A percentile compares a stretch with the other conserved stretches of the same genome.
Evolutionary conservation across 169 alveolate genomes (phyloP).

Genomic region (Plasmodium gonderi): DNA sequence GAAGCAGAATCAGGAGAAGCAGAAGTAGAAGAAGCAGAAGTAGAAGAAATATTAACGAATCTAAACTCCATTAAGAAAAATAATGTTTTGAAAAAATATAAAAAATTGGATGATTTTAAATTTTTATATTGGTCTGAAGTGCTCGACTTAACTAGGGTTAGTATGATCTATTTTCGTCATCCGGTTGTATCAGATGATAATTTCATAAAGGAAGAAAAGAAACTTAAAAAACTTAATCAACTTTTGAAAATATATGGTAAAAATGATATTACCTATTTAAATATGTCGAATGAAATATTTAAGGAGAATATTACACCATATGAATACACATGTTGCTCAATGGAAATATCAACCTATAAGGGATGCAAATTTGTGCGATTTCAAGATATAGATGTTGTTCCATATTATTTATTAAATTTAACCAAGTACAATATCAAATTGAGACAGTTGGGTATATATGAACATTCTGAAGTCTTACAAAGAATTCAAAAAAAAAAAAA

Average conservation of each 20-base stretch:
- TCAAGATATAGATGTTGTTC: constrained; percentile 75
- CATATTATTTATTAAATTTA: constrained; percentile 63
- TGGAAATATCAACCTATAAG: constrained; percentile 72
- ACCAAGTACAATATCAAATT: constrained; percentile 48
- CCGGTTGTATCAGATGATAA: constrained; percentile 54
- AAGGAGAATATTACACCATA: constrained; percentile 19
- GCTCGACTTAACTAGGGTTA: constrained; percentile 64
- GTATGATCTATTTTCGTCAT: constrained; percentile 70
- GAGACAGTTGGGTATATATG: constrained; percentile 69
- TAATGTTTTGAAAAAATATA: constrained; percentile 7
- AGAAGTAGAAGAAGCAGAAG: too few species aligned
- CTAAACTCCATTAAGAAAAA: not conserved
- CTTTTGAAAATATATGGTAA: constrained; percentile 26
- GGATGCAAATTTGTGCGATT: constrained; percentile 74
- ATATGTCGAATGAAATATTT: constrained; percentile 38
- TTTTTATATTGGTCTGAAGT: constrained; percentile 73
- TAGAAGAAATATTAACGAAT: not conserved
- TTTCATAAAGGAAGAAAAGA: constrained; percentile 67
- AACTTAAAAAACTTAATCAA: constrained; percentile 28
- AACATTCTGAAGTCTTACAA: constrained; percentile 58
- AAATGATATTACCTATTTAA: constrained; percentile 4
- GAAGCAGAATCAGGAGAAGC: too few species aligned
- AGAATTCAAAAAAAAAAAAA: constrained; percentile 48
- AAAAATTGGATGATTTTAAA: constrained; percentile 13
- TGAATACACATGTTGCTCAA: constrained; percentile 72